phyloP scores from a whole-genome alignment of 768 basidiomycete species.

The Kwoniella sp. region DNA sequence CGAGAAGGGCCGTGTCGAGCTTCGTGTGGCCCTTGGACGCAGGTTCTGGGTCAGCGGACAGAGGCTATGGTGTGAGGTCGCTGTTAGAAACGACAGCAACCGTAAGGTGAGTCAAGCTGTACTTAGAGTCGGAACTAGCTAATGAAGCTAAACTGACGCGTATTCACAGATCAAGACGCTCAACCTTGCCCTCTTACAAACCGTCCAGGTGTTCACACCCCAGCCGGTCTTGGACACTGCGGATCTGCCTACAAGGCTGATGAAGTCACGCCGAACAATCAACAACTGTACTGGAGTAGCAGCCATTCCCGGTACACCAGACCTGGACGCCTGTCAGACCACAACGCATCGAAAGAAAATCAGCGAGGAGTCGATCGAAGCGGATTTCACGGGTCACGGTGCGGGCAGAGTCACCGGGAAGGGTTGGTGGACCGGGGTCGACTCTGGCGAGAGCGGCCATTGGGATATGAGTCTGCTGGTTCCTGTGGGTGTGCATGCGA shows the following conservation, averaged over 20 bases:
- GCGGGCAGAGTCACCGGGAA: slow-evolving; percentile 60
- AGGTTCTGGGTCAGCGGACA: slow-evolving; percentile 79
- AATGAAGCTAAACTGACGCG: background rate
- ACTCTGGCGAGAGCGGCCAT: slow-evolving; percentile 58
- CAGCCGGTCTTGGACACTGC: slow-evolving; percentile 52
- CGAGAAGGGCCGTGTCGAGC: slow-evolving; percentile 61
- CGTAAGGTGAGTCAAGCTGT: slow-evolving; percentile 52
- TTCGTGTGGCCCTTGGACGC: slow-evolving; percentile 67
- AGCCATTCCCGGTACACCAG: slow-evolving; percentile 38
- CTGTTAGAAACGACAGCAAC: slow-evolving; percentile 64
- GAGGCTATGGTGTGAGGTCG: slow-evolving; percentile 63
- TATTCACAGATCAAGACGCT: slow-evolving; percentile 58
- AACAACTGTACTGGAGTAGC: slow-evolving; percentile 10
- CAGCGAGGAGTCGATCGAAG: slow-evolving; percentile 62
- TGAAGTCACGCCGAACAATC: slow-evolving; percentile 7
- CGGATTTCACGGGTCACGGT: slow-evolving; percentile 56
- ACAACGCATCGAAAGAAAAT: slow-evolving; percentile 62
- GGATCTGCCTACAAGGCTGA: slow-evolving; percentile 11
- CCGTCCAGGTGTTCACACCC: slow-evolving; percentile 64
- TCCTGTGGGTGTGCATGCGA: slow-evolving; percentile 59
- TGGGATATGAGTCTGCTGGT: slow-evolving; percentile 68
- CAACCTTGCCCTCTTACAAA: slow-evolving; percentile 62
- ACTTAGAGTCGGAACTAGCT: too few species aligned
- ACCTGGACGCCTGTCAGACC: slow-evolving; percentile 64
- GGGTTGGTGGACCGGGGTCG: slow-evolving; percentile 86